Evolutionary conservation across 2,329 filamentous ascomycete genomes (phyloP), one percentile per base, ranked within the genome.

Genomic region (Emergomyces pasteurianus): DNA sequence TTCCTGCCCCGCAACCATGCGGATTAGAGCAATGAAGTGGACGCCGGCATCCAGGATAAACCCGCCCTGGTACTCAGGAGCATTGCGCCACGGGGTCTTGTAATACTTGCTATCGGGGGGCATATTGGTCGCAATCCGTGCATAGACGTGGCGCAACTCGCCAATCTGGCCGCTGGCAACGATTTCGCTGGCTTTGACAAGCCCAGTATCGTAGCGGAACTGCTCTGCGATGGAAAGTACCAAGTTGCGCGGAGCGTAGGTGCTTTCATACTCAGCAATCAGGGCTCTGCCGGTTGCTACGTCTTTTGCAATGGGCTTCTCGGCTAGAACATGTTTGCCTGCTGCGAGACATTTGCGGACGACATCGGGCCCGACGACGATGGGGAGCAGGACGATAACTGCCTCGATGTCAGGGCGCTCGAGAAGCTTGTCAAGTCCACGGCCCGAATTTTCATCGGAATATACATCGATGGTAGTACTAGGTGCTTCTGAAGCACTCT

Each of bases 1-100:
- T 6, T 75, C 68, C 1, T 71, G 62, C 47, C 79, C 73, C 4
- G 84, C 70, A 60, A 84, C 67, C 47, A 80, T 64, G 26, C 83
- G 73, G 43, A 81, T 74, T 2, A 72, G 80, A 31, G 82, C 82
- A 38, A 81, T 69, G 61, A 79, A 79, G 65, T 85, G 83, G 18
- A 85, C 78, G 2, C 83, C 82, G 2, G 79, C 82, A 61, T 85
- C 83, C 1, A 85, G 75, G 53, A 85, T 65, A 63, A 84, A 84
- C 0, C 83, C 83, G 23, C 82, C 83, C 67, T 84, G 81, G 65
- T 84, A 79, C 38, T 75, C 75, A 0, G 82, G 81, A 18, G 67
- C 75, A 68, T 83, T 83, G 46, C 82, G 79, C 82, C 82, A 85
- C 21, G 74, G 70, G 1, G 81, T 82, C 65, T 80, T 78, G 64